Conservation (phyloP, 768 basidiomycete species). For the Tricholoma saponaceum region DNA sequence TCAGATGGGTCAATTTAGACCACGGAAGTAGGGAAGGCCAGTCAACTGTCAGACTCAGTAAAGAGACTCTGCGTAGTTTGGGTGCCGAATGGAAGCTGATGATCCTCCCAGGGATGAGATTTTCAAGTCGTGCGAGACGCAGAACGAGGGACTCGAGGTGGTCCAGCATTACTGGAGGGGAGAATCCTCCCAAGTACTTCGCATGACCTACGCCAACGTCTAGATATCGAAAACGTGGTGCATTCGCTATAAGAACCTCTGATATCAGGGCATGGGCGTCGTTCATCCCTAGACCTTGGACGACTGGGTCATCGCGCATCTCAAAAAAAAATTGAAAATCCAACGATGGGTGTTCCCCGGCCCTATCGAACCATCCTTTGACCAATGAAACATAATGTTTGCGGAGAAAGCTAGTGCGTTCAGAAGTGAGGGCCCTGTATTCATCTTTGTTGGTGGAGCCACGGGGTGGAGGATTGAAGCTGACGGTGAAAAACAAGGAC, state of each 20-base stretch:
- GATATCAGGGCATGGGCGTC: neutral
- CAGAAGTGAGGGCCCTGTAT: neutral
- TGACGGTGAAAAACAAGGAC: neutral
- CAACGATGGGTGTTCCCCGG: neutral
- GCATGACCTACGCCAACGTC: neutral
- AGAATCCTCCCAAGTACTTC: neutral
- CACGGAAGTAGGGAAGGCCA: neutral
- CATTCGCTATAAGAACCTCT: neutral
- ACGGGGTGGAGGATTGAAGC: neutral
- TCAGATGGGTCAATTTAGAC: neutral
- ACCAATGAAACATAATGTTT: neutral
- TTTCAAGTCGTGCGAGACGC: neutral
- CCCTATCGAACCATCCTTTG: neutral
- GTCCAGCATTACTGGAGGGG: neutral
- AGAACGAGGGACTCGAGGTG: neutral
- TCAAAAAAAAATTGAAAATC: neutral
- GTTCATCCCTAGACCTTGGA: neutral
- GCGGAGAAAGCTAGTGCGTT: neutral
- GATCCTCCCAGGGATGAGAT: neutral
- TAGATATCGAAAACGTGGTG: neutral
- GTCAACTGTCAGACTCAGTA: neutral
- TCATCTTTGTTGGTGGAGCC: neutral
- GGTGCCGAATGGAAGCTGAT: neutral
- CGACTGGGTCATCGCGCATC: neutral
- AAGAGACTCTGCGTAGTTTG: neutral